Evolutionary conservation across 768 basidiomycete genomes (phyloP).

Genomic region (Hemileccinum impolitum): DNA sequence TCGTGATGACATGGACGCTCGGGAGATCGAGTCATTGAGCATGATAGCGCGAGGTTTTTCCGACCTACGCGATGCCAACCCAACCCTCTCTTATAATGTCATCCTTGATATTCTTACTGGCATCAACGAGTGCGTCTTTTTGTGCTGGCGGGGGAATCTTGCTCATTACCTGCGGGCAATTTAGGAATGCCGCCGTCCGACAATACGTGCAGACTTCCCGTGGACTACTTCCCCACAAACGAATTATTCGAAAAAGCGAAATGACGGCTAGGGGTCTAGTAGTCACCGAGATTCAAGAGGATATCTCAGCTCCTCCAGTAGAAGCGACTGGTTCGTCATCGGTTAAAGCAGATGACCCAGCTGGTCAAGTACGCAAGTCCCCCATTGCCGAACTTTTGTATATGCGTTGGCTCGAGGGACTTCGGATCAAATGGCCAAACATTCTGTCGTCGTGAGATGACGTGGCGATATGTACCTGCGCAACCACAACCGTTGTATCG

Average conservation of each 20-base stretch:
- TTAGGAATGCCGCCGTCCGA: constrained; percentile 72
- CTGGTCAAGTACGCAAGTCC: constrained; percentile 57
- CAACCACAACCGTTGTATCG: not conserved
- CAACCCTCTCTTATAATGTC: constrained; percentile 82
- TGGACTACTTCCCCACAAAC: constrained; percentile 76
- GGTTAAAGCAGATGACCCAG: constrained; percentile 38
- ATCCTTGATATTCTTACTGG: constrained; percentile 87
- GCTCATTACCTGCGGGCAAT: constrained; percentile 5
- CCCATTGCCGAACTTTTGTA: constrained; percentile 96
- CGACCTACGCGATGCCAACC: constrained; percentile 79
- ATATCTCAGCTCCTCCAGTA: constrained; percentile 50
- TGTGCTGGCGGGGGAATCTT: not conserved
- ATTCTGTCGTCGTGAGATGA: constrained; percentile 38
- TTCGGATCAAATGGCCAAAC: constrained; percentile 88
- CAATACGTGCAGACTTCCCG: constrained; percentile 82
- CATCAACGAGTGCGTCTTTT: constrained; percentile 77
- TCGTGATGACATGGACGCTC: constrained; percentile 81
- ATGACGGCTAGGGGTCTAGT: constrained; percentile 83
- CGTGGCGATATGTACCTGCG: not conserved
- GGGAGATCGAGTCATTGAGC: constrained; percentile 83
- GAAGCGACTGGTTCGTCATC: constrained; percentile 30
- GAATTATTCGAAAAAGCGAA: constrained; percentile 74
- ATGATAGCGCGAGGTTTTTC: constrained; percentile 88
- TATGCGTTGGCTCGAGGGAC: constrained; percentile 92
- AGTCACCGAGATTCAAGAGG: constrained; percentile 79